These are phyloP conservation scores for Didymella glomerata DNA, from an alignment of 2,329 filamentous ascomycete genomes.

Conservation along the genomic window DNA sequence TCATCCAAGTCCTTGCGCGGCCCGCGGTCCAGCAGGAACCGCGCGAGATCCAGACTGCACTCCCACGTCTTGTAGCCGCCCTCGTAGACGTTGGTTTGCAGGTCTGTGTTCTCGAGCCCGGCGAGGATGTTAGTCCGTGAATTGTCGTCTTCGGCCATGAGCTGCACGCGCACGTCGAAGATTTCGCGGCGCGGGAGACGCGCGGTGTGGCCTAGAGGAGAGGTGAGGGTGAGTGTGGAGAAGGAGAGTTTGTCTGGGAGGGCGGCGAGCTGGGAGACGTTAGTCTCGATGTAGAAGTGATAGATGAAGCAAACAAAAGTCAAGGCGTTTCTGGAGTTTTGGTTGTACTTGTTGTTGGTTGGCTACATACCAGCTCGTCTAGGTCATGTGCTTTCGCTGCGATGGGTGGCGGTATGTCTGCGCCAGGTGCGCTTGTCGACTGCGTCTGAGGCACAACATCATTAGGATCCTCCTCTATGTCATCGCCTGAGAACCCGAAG, in stretches of 20 bases:
- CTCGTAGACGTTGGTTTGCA: conserved; percentile 84
- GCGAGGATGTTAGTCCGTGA: conserved; percentile 40
- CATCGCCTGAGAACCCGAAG: conserved; percentile 67
- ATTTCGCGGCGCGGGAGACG: conserved; percentile 76
- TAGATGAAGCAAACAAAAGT: too few species aligned
- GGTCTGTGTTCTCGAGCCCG: conserved; percentile 67
- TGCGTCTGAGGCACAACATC: conserved; percentile 35
- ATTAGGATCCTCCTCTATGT: conserved; percentile 62
- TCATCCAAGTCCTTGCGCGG: conserved; percentile 61
- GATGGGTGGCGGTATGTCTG: conserved; percentile 41
- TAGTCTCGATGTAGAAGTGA: too few species aligned
- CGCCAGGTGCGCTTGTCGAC: conserved; percentile 8
- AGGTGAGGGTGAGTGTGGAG: conserved; percentile 66
- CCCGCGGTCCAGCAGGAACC: conserved; percentile 63
- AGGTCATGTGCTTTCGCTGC: conserved; percentile 55
- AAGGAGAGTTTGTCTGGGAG: conserved; percentile 80
- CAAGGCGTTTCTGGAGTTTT: too few species aligned
- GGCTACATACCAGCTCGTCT: conserved; percentile 57
- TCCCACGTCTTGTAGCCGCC: conserved; percentile 92
- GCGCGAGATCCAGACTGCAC: conserved; percentile 81
- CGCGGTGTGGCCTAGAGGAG: conserved; percentile 64
- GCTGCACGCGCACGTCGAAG: conserved; percentile 81
- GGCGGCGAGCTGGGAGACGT: conserved; percentile 56
- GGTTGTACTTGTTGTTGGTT: not conserved
- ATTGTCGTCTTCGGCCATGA: conserved; percentile 73